Evolutionary conservation across 176 grass and related monocot species (phyloP), one percentile per base, ranked within the genome.

Genomic region (Zoysia pacifica): DNA sequence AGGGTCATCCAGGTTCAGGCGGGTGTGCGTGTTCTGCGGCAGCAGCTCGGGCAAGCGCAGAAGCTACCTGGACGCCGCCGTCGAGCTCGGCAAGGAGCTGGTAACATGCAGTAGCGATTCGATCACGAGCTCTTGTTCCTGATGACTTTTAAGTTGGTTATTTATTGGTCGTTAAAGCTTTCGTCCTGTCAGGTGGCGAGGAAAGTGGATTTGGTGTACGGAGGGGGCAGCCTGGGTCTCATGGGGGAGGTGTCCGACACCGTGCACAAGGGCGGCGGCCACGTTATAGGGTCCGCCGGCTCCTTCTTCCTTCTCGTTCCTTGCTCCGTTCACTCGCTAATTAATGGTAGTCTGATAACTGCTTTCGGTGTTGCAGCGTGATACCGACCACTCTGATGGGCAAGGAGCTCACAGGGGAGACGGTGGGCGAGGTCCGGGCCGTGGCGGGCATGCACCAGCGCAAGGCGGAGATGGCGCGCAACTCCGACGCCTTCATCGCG

Each of bases 1-100:
- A n/a, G 54, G 14, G 62, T n/a, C 28, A 0, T 80, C 90, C 3
- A 87, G 91, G 80, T 99, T 99, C 81, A 85, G 82, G 84, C 86
- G 97, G 65, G 93, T 99, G 68, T 99, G 97, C 75, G 97, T 99
- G 49, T 99, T 99, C 87, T 99, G 97, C 48, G 97, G 97, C 6
- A 99, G 97, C 86, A 99, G 97, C 90, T 91, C 84, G 54, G 97
- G 97, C 73, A 99, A 99, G 84, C 86, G 97, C 38, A 79, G 91
- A 80, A 96, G 86, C 81, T 99, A 99, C 86, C 90, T 90, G 45
- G 90, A 93, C 43, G 96, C 96, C 35, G 96, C 96, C 69, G 83
- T 95, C 18, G 88, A 99, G 78, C 96, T 99, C 63, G 96, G 90
- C 80, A 85, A 68, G 69, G 96, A 95, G 76, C 86, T 99, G 81